Base-by-base conservation (phyloP, 2,329 filamentous ascomycete species). In the Tolypocladium paradoxum region DNA sequence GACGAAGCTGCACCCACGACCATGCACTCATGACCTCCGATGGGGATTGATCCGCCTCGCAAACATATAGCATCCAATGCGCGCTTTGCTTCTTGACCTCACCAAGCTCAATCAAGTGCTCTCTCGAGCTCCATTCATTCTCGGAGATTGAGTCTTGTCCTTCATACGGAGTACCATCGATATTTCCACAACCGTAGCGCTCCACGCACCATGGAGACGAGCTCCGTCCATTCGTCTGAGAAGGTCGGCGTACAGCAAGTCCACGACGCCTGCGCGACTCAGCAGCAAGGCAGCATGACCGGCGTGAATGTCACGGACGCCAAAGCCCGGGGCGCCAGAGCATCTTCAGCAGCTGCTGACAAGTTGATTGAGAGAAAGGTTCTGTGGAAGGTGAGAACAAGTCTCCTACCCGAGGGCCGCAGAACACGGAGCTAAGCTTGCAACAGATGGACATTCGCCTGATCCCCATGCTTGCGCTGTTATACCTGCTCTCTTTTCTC, bases 401-500 rank as follows among this genome's bases (percentile, higher is more conserved):
- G 4, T 22, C 0, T 14, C 33, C 31, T 9, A 22, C n/a, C 18
- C 16, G 29, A 14, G 7, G 2, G 14, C 3, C 1, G 1, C 14
- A 31, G 22, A 8, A 37, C 34, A 6, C 4, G 4, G n/a, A 27
- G 46, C 52, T 61, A 45, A 62, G 53, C 16, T 45, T 34, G 3
- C 6, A 18, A 3, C 29, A 78, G 75, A 77, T 79, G 71, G 76
- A 79, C 51, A 56, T 74, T 24, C 74, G 72, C 3, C 61, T 80
- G 24, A 76, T 79, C 16, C 82, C 82, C 0, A 76, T 78, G 85
- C 62, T 93, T 77, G 74, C 87, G 11, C 49, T 81, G 29, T 73
- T 88, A 1, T 88, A 88, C 60, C 71, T 88, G 0, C 73, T 88
- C 1, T 85, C 82, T 29, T 88, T 85, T 62, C 75, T 88, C 27